A percentile compares a stretch with the other conserved stretches of the same genome.
These are phyloP conservation scores for Volvox reticuliferus DNA, from an alignment of 139 green algal genomes.

Conservation along the genomic window DNA sequence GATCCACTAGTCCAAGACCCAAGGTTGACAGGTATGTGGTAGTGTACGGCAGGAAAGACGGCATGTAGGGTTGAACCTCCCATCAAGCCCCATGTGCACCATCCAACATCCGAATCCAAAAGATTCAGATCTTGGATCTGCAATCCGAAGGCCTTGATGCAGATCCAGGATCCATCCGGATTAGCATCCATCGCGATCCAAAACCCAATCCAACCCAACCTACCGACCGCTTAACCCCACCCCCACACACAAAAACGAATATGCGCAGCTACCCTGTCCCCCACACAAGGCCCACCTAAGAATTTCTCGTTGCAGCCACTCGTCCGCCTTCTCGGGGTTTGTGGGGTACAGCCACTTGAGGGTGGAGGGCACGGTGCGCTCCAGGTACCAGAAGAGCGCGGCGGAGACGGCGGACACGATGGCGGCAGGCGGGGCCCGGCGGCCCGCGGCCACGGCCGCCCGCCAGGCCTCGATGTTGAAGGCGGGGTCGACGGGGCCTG, in stretches of 20 bases:
- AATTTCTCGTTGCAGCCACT: constrained; percentile 91
- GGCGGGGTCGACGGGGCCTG: constrained; percentile 42
- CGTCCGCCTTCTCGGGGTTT: constrained; percentile 76
- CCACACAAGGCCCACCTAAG: constrained; percentile 40
- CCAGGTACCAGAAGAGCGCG: constrained; percentile 74
- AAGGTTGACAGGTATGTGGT: too few relatives aligned
- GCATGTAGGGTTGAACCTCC: too few relatives aligned
- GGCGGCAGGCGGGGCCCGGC: constrained; percentile 49
- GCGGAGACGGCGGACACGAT: constrained; percentile 48
- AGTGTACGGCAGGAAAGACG: too few relatives aligned
- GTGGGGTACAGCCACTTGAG: constrained; percentile 84
- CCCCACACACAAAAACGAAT: background rate
- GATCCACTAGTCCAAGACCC: too few relatives aligned
- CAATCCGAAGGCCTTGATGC: too few relatives aligned
- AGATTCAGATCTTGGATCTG: too few relatives aligned
- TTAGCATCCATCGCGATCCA: too few relatives aligned
- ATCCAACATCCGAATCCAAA: too few relatives aligned
- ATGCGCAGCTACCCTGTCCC: background rate
- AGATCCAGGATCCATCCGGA: too few relatives aligned
- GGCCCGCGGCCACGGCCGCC: background rate
- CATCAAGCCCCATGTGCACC: too few relatives aligned
- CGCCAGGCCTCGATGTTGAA: constrained; percentile 31
- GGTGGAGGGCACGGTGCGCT: constrained; percentile 68
- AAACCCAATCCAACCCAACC: too few relatives aligned
- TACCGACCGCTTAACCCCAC: too few relatives aligned